These are phyloP conservation scores for Bothia castanella DNA, from an alignment of 1,284 basidiomycete genomes.

Conservation along the genomic window DNA sequence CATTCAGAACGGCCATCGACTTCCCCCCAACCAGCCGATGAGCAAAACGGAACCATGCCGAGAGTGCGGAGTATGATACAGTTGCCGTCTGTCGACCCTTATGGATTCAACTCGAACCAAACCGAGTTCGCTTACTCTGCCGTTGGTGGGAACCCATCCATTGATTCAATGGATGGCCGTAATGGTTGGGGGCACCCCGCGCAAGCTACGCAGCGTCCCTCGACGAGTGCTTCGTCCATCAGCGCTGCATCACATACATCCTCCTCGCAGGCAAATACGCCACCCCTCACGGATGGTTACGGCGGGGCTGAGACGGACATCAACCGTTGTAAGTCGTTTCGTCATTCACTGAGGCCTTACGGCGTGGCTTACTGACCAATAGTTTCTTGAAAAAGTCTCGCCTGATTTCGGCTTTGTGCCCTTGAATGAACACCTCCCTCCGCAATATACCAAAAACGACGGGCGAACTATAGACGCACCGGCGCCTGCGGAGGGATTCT, in stretches of 20 bases:
- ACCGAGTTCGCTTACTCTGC: slow-evolving; percentile 77
- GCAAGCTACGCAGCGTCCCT: slow-evolving; percentile 49
- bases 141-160: slow-evolving; percentile 43
- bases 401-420: slow-evolving; percentile 77
- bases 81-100: slow-evolving; percentile 63
- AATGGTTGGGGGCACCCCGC: slow-evolving; percentile 41
- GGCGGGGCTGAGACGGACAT: slow-evolving; percentile 63
- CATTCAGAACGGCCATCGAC: slow-evolving; percentile 64
- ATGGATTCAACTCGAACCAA: slow-evolving; percentile 59
- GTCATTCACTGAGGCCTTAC: slow-evolving; percentile 23
- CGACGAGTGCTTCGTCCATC: slow-evolving; percentile 68
- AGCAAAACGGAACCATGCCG: slow-evolving; percentile 51
- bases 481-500: slow-evolving; percentile 22
- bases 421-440: slow-evolving; percentile 66
- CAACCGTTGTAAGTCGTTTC: slow-evolving; percentile 66
- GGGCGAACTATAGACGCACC: slow-evolving; percentile 45
- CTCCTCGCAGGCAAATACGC: slow-evolving; percentile 74
- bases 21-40: slow-evolving; percentile 65
- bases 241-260: slow-evolving; percentile 68
- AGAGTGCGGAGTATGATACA: slow-evolving; percentile 77
- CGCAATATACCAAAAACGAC: slow-evolving; percentile 60
- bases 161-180: slow-evolving; percentile 47
- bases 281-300: slow-evolving; percentile 62
- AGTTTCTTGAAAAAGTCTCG: slow-evolving; percentile 50
- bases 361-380: slow-evolving; percentile 33